Evolutionary conservation across 441 rosid genomes (phyloP), one percentile per base, ranked within the genome.

Genomic region (Gossypium gossypioides): DNA sequence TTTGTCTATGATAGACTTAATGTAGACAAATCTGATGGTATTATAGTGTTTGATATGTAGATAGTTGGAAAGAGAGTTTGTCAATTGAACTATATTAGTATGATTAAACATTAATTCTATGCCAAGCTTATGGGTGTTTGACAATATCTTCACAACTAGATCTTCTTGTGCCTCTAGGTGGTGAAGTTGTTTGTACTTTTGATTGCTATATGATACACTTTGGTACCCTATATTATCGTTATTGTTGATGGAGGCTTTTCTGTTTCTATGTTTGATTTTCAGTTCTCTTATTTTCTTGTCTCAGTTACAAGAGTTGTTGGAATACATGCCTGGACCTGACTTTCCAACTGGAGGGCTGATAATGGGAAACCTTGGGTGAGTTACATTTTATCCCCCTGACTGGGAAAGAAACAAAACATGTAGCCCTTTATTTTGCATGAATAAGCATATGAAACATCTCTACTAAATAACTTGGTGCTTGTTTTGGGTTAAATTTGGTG

Each of bases 291-390:
- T 74, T 76, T 68, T 59, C 16, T 29, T 76, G 54, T 73, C 42
- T 50, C 81, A 94, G 99, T 76, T 94, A 84, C 99, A 92, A 88
- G 99, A 94, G 76, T 77, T 94, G 81, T 80, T 94, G 84, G 99
- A 92, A 76, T 91, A 94, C 86, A 94, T 94, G 97, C 99, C 99
- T 74, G 99, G 96, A 51, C 99, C 99, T 21, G 99, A 94, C 84
- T 94, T 94, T 78, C 99, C 99, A 50, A 94, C 99, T 8, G 99
- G 99, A 72, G 99, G 99, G 81, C 63, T 91, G 74, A 88, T 94
- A 25, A 91, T 94, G 97, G 99, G 99, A 74, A 92, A 89, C 74
- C 82, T 83, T 62, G 99, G 99, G 99, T 94, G 78, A 76, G 88
- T 72, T 61, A 48, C 29, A 29, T 70, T 71, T 77, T 44, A 56